A percentile compares a stretch with the other conserved stretches of the same genome.
phyloP scores from a whole-genome alignment of 148 eudicot species.

The Rhododendron williamsianum region DNA sequence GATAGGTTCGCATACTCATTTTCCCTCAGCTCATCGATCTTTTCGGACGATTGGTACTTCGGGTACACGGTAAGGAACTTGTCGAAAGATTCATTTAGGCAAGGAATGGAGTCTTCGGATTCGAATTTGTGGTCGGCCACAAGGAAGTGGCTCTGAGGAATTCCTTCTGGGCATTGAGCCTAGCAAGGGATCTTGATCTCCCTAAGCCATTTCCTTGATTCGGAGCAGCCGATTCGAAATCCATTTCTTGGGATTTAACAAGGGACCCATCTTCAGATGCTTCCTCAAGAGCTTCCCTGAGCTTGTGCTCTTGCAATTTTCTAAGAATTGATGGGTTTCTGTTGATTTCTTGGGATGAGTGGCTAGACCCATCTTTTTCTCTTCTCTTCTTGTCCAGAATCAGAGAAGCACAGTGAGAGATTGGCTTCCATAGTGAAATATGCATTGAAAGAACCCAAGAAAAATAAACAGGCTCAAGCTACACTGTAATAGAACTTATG shows the following conservation, averaged over 20 bases:
- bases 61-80: slow-evolving; percentile 93
- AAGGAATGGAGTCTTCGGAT: slow-evolving; percentile 65
- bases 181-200: slow-evolving; percentile 72
- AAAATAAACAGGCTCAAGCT: slow-evolving; percentile 14
- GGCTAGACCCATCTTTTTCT: slow-evolving; percentile 54
- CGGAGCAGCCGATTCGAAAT: slow-evolving; percentile 30
- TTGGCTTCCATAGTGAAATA: slow-evolving; percentile 93
- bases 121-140: slow-evolving; percentile 71
- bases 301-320: slow-evolving; percentile 69
- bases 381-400: slow-evolving; percentile 70
- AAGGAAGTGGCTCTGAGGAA: slow-evolving; percentile 88
- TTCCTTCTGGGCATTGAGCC: slow-evolving; percentile 72
- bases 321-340: slow-evolving; percentile 52
- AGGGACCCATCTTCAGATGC: slow-evolving; percentile 97
- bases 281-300: slow-evolving; percentile 88
- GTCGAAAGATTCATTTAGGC: slow-evolving; percentile 51
- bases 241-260: slow-evolving; percentile 59
- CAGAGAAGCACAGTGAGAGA: slow-evolving; percentile 76
- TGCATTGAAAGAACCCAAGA: slow-evolving; percentile 47
- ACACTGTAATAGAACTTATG: slow-evolving; percentile 1
- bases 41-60: slow-evolving; percentile 65
- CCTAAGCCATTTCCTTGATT: slow-evolving; percentile 67
- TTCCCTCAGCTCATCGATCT: slow-evolving; percentile 76
- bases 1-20: slow-evolving; percentile 80
- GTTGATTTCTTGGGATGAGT: slow-evolving; percentile 36